Evolutionary conservation across 192 early-diverging fungal species (phyloP).

Genomic region (Chytriomyces sp.): DNA sequence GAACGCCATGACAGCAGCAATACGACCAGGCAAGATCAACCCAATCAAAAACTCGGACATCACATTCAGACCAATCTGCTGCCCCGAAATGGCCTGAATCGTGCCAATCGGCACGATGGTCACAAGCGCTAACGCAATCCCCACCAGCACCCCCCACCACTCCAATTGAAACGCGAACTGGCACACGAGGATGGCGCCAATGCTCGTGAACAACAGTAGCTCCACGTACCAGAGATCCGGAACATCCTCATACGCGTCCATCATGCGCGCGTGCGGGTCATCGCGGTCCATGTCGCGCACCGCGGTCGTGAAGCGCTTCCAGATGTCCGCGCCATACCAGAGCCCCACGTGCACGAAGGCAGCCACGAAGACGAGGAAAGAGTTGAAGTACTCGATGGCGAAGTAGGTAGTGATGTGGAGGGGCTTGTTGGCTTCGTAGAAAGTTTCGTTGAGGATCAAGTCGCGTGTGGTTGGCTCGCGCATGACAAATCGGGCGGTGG

Average conservation of each 20-base stretch:
- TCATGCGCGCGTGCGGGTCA: not conserved
- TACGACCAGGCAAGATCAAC: too few species aligned
- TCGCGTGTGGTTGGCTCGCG: not conserved
- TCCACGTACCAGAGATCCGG: not conserved
- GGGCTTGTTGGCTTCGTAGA: conserved; percentile 23
- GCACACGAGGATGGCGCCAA: not conserved
- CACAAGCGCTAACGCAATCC: not conserved
- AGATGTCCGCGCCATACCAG: not conserved
- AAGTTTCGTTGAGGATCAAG: conserved; percentile 20
- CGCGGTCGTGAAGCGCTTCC: not conserved
- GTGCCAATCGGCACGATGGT: too few species aligned
- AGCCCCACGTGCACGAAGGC: not conserved
- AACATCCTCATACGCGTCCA: not conserved
- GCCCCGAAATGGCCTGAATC: too few species aligned
- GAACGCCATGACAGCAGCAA: too few species aligned
- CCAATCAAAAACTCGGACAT: too few species aligned
- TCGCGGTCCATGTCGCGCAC: not conserved
- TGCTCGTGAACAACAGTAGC: not conserved
- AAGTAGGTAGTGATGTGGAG: conserved; percentile 35
- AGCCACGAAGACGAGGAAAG: not conserved
- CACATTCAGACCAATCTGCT: too few species aligned
- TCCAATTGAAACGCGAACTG: conserved; percentile 16
- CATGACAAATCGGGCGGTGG: not conserved
- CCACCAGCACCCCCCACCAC: conserved; percentile 26
- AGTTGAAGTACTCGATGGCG: not conserved